Evolutionary conservation across 1,284 basidiomycete species (phyloP).

Genomic region (Ustilago hordei): DNA sequence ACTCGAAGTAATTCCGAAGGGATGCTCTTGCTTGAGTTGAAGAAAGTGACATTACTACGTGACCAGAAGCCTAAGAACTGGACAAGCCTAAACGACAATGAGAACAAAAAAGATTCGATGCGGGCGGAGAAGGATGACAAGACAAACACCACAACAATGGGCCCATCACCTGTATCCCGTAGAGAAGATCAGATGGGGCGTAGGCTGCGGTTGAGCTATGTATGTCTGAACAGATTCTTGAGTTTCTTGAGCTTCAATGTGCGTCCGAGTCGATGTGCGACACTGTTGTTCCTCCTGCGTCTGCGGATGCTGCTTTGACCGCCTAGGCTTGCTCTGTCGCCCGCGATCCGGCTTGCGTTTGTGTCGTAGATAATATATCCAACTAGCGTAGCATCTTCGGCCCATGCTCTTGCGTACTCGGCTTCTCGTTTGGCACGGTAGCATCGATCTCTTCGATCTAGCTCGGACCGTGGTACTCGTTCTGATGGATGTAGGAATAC

Average conservation of each 20-base stretch:
- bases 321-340: constrained; percentile 30
- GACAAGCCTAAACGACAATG: neutral
- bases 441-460: constrained; percentile 56
- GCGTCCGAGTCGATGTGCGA: constrained; percentile 14
- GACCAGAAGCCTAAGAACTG: neutral
- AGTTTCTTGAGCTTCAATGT: constrained; percentile 20
- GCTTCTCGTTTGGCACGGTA: constrained; percentile 57
- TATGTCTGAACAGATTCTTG: constrained; percentile 30
- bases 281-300: constrained; percentile 23
- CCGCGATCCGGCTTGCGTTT: constrained; percentile 14
- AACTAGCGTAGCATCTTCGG: constrained; percentile 62
- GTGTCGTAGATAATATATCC: constrained; percentile 39
- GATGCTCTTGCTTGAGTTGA: neutral
- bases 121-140: neutral
- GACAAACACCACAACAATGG: neutral
- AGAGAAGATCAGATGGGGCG: neutral
- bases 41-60: constrained; percentile 12
- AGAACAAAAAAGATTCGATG: neutral
- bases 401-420: constrained; percentile 53
- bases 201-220: constrained; percentile 1
- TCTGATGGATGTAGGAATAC: constrained; percentile 56
- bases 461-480: constrained; percentile 56
- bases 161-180: neutral
- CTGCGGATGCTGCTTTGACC: constrained; percentile 34
- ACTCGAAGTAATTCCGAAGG: neutral